Base-by-base conservation (phyloP, 2,329 filamentous ascomycete species). In the Penicillium sp. region DNA sequence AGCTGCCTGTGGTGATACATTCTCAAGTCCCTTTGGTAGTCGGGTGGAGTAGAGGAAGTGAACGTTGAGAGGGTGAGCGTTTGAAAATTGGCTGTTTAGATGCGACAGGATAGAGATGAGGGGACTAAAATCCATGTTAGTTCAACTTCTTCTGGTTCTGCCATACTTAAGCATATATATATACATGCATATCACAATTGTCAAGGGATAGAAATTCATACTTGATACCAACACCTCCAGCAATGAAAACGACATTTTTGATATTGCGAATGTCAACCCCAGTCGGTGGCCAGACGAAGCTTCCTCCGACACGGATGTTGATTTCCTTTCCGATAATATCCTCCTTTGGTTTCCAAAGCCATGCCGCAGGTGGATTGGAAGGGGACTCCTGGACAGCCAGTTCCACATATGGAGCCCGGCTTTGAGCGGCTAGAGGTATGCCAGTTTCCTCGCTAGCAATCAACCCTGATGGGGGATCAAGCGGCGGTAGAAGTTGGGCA, bases 171-270 rank as follows among this genome's bases (percentile, higher is more conserved):
- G n/a, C n/a, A n/a, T n/a, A n/a, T n/a, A n/a, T n/a, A n/a, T n/a
- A 33, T 33, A 13, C 0, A 4, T 43, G 42, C 47, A 30, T 30
- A 30, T 21, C 15, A 24, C 37, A 10, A 43, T 7, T 21, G 18
- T 36, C 18, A 12, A 36, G 15, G 17, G 23, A 27, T 23, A n/a
- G 7, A n/a, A 39, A 17, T 26, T 20, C 79, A 57, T 70, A 84
- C 83, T 95, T 95, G 50, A 95, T 86, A 0, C 91, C 90, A 18
- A 95, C 86, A 1, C 90, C 91, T 1, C 90, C 90, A 0, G 90
- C 90, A 12, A 95, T 78, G 55, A 96, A 86, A 3, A 96, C 82
- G 4, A 88, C 78, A 47, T 82, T 84, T 36, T 78, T 77, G 34
- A 88, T 75, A 4, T 68, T 59, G 3, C 67, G 63, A 3, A 69